These are phyloP conservation scores for Podila verticillata DNA, from an alignment of 192 early-diverging fungal species.

Conservation along the genomic window DNA sequence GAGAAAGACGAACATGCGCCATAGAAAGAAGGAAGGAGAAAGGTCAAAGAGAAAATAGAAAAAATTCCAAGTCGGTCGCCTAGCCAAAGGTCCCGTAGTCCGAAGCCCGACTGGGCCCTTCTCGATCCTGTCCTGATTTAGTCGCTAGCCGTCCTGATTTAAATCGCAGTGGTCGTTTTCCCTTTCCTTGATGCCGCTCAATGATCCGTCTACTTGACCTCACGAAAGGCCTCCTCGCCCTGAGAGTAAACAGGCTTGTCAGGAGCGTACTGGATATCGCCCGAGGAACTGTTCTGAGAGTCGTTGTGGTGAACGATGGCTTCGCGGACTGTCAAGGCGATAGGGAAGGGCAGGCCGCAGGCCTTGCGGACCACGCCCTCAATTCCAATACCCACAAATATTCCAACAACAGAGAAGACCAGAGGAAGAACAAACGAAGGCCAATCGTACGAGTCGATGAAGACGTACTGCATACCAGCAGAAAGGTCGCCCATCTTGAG, in stretches of 20 bases:
- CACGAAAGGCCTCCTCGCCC: constrained; percentile 14
- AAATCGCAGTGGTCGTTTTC: constrained; percentile 6
- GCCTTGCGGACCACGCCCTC: constrained; percentile 39
- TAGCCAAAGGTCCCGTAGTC: constrained; percentile 16
- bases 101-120: constrained; percentile 1
- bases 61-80: constrained; percentile 26
- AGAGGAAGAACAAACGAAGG: constrained; percentile 43
- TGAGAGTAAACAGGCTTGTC: constrained; percentile 8
- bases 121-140: not conserved
- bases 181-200: constrained; percentile 6
- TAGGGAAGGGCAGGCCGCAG: constrained; percentile 35
- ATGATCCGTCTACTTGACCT: not conserved
- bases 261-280: constrained; percentile 17
- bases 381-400: constrained; percentile 22
- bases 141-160: not conserved
- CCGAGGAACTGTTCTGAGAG: constrained; percentile 6
- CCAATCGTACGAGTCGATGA: constrained; percentile 51
- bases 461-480: constrained; percentile 44
- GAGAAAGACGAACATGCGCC: not conserved
- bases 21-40: constrained; percentile 5
- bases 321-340: constrained; percentile 21
- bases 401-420: constrained; percentile 44
- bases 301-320: not conserved
- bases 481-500: constrained; percentile 35
- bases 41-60: not conserved